These are phyloP conservation scores for Scedosporium minutisporum DNA, from an alignment of 2,329 filamentous ascomycete genomes.

Conservation along the genomic window DNA sequence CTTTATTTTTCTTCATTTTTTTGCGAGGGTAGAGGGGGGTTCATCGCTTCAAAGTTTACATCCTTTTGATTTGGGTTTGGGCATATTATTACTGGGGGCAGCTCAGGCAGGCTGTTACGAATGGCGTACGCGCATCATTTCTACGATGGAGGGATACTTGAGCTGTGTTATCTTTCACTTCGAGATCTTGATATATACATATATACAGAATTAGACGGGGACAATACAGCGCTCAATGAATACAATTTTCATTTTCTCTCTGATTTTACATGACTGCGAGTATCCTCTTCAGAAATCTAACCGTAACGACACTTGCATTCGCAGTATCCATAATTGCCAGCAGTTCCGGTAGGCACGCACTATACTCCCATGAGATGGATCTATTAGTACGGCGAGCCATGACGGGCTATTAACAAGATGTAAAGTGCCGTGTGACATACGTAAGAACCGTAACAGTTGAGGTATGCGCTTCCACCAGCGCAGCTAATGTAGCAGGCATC, in stretches of 20 bases:
- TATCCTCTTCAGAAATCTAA: background rate
- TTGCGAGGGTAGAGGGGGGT: background rate
- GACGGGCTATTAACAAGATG: background rate
- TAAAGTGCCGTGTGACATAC: background rate
- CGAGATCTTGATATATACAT: background rate
- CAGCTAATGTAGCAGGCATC: slow-evolving; percentile 3
- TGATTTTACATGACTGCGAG: background rate
- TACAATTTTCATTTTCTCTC: too few relatives aligned
- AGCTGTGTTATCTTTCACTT: background rate
- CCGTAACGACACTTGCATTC: background rate
- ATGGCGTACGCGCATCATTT: background rate
- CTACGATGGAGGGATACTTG: background rate
- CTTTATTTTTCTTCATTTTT: background rate
- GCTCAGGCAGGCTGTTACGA: background rate
- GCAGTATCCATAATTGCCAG: background rate
- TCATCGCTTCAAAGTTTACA: too few relatives aligned
- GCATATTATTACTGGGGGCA: background rate
- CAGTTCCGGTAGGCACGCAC: background rate
- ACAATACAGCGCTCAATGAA: too few relatives aligned
- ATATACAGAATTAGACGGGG: background rate
- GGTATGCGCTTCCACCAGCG: background rate
- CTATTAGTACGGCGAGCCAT: background rate
- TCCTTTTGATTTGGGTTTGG: background rate
- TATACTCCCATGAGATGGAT: background rate
- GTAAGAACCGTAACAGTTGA: background rate